These are phyloP conservation scores for Kappamyces sp. DNA, from an alignment of 192 early-diverging fungal species.

Conservation along the genomic window DNA sequence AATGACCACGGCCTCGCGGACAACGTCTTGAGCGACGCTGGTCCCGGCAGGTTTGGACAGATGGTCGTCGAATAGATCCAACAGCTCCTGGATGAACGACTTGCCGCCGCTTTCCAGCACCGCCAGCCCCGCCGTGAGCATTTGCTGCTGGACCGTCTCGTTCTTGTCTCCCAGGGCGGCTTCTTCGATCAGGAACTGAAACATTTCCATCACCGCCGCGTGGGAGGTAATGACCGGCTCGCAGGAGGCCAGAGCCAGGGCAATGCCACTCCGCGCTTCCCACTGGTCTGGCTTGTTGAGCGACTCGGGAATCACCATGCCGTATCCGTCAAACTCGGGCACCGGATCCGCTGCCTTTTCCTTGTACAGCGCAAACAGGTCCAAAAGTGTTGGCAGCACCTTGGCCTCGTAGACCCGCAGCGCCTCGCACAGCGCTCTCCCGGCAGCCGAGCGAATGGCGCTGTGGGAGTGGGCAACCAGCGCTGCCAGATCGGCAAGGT, in stretches of 20 bases:
- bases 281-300: slow-evolving; percentile 75
- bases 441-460: slow-evolving; percentile 57
- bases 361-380: slow-evolving; percentile 57
- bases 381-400: slow-evolving; percentile 40
- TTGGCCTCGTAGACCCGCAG: slow-evolving; percentile 50
- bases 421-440: slow-evolving; percentile 58
- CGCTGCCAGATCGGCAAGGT: background rate
- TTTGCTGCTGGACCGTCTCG: slow-evolving; percentile 66
- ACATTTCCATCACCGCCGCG: slow-evolving; percentile 48
- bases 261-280: slow-evolving; percentile 79
- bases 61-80: slow-evolving; percentile 74
- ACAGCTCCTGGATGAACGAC: slow-evolving; percentile 53
- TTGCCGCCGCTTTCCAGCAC: slow-evolving; percentile 70
- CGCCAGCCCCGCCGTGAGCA: slow-evolving; percentile 82
- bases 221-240: slow-evolving; percentile 52
- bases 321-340: slow-evolving; percentile 86
- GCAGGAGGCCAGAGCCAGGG: slow-evolving; percentile 60
- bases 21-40: slow-evolving; percentile 72
- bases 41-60: slow-evolving; percentile 64
- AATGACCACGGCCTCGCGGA: slow-evolving; percentile 89
- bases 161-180: slow-evolving; percentile 80
- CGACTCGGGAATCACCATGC: slow-evolving; percentile 79
- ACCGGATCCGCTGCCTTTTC: slow-evolving; percentile 60
- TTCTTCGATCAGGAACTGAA: slow-evolving; percentile 73
- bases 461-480: slow-evolving; percentile 39